A percentile compares a stretch with the other conserved stretches of the same genome.
Evolutionary conservation across 2,329 filamentous ascomycete species (phyloP).

Genomic region (Exophiala oligosperma): DNA sequence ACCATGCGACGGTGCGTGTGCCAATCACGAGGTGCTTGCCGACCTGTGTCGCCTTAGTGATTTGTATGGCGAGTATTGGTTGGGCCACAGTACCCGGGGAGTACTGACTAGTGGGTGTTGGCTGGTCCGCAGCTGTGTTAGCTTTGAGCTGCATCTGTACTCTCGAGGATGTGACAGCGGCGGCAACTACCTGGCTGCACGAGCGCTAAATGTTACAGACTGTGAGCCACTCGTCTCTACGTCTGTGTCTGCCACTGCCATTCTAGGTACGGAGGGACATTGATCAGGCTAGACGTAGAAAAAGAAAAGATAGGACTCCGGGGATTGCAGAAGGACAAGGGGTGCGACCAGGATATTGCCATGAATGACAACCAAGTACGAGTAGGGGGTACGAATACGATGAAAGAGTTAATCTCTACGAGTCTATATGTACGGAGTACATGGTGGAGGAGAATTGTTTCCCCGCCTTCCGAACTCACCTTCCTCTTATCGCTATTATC

Average conservation of each 20-base stretch:
- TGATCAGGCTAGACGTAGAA: too few relatives aligned
- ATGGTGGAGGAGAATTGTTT: neutral
- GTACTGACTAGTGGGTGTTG: neutral
- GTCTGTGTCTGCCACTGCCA: too few relatives aligned
- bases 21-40: conserved; percentile 23
- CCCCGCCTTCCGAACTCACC: neutral
- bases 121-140: neutral
- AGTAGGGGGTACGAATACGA: too few relatives aligned
- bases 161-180: neutral
- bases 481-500: neutral
- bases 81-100: neutral
- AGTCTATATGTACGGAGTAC: too few relatives aligned
- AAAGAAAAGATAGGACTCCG: too few relatives aligned
- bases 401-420: too few relatives aligned
- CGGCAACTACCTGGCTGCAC: neutral
- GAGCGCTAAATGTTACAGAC: too few relatives aligned
- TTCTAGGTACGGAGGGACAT: too few relatives aligned
- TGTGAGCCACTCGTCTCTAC: too few relatives aligned
- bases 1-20: conserved; percentile 21
- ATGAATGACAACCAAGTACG: too few relatives aligned
- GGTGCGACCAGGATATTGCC: too few relatives aligned
- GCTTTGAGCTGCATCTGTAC: neutral
- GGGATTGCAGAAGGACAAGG: too few relatives aligned
- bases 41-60: conserved; percentile 13
- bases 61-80: neutral